A percentile compares a stretch with the other conserved stretches of the same genome.
Conservation (phyloP, 1,284 basidiomycete genomes). For the Cryptococcus depauperatus region DNA sequence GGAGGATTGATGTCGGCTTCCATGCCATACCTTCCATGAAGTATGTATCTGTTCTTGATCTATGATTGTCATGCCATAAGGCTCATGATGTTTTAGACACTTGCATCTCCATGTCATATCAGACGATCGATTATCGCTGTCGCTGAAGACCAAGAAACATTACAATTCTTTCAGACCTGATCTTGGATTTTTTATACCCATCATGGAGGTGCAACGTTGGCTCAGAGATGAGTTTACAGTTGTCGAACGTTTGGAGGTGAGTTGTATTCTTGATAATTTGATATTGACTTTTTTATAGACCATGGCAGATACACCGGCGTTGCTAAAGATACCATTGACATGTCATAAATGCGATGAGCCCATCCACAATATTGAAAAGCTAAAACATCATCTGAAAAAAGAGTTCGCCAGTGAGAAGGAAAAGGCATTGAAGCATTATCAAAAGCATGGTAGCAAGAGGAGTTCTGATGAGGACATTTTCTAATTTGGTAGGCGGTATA, state of each 20-base stretch:
- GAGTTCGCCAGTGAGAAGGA: conserved; percentile 32
- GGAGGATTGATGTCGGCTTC: conserved; percentile 76
- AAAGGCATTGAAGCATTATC: conserved; percentile 41
- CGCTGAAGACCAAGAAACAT: conserved; percentile 84
- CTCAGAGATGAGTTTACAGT: conserved; percentile 51
- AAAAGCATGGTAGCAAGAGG: conserved; percentile 15
- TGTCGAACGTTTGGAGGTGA: conserved; percentile 17
- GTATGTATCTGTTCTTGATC: conserved; percentile 33
- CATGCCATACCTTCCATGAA: conserved; percentile 64
- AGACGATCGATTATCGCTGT: conserved; percentile 63
- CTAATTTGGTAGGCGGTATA: neutral
- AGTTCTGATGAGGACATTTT: conserved; percentile 20
- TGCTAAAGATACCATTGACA: conserved; percentile 59
- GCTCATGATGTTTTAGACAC: conserved; percentile 51
- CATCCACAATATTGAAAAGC: conserved; percentile 63
- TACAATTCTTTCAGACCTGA: conserved; percentile 89
- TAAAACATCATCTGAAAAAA: conserved; percentile 53
- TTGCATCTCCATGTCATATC: conserved; percentile 83
- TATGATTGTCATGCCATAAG: neutral
- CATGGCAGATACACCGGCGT: conserved; percentile 51
- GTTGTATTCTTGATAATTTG: conserved; percentile 33
- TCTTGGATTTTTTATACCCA: conserved; percentile 73
- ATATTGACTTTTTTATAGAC: conserved; percentile 26
- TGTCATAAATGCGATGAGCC: conserved; percentile 61
- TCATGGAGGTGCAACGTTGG: conserved; percentile 67